phyloP scores from a whole-genome alignment of 192 early-diverging fungal genomes.

The Coemansia aciculifera region DNA sequence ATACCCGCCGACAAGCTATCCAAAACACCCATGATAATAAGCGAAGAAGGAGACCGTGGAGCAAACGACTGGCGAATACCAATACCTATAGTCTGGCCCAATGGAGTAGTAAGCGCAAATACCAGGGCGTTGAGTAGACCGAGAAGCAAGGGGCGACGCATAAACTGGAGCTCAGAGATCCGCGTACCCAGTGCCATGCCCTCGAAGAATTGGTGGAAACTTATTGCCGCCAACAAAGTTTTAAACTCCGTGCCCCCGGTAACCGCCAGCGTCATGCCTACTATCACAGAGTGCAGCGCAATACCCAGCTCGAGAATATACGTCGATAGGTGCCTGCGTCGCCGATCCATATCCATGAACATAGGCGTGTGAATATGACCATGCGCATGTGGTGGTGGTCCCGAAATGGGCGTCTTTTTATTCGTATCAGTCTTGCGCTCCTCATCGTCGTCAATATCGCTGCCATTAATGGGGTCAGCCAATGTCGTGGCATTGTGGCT shows the following conservation, averaged over 20 bases:
- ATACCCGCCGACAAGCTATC: slow-evolving; percentile 82
- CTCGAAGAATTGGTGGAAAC: slow-evolving; percentile 80
- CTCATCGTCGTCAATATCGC: slow-evolving; percentile 3
- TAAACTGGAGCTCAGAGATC: slow-evolving; percentile 58
- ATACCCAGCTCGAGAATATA: slow-evolving; percentile 80
- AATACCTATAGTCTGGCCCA: slow-evolving; percentile 81
- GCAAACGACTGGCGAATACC: slow-evolving; percentile 64
- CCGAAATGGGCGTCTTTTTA: neutral
- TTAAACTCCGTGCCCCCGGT: slow-evolving; percentile 59
- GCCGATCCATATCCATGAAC: slow-evolving; percentile 14
- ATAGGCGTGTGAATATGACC: slow-evolving; percentile 31
- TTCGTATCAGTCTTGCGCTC: slow-evolving; percentile 6
- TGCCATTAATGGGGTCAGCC: slow-evolving; percentile 8
- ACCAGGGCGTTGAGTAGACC: slow-evolving; percentile 59
- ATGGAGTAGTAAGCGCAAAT: slow-evolving; percentile 79
- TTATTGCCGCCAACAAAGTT: slow-evolving; percentile 63
- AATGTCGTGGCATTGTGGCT: neutral
- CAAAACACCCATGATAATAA: slow-evolving; percentile 74
- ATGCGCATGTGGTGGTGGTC: neutral
- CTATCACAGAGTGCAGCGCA: slow-evolving; percentile 72
- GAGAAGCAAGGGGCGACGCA: slow-evolving; percentile 31
- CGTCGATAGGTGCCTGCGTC: slow-evolving; percentile 56
- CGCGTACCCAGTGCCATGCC: slow-evolving; percentile 76
- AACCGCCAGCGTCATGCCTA: slow-evolving; percentile 69
- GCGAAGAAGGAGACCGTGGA: slow-evolving; percentile 50